Conservation (phyloP, 1,284 basidiomycete species). For the Moesziomyces globuligerus region DNA sequence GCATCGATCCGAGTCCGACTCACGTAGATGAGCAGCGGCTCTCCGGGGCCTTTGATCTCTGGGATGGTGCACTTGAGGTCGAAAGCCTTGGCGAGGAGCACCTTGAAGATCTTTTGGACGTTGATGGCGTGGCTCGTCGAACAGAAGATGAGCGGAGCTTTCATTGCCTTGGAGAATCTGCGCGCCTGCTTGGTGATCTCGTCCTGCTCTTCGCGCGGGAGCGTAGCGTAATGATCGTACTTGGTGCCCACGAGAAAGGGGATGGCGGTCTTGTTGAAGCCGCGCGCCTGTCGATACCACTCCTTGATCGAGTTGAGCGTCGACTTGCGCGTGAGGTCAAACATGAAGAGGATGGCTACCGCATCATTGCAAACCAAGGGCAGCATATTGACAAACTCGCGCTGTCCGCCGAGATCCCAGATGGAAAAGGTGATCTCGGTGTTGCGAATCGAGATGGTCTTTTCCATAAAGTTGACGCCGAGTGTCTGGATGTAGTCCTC, state of each 20-base stretch:
- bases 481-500: slow-evolving; percentile 99
- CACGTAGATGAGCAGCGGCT: slow-evolving; percentile 59
- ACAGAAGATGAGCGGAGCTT: slow-evolving; percentile 96
- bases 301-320: slow-evolving; percentile 98
- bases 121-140: slow-evolving; percentile 98
- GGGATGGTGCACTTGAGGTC: slow-evolving; percentile 62
- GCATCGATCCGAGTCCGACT: background rate
- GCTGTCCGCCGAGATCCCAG: slow-evolving; percentile 97
- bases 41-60: slow-evolving; percentile 55
- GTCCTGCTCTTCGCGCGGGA: slow-evolving; percentile 95
- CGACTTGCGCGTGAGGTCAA: slow-evolving; percentile 94
- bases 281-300: slow-evolving; percentile 97
- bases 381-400: slow-evolving; percentile 98
- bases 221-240: slow-evolving; percentile 94
- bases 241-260: slow-evolving; percentile 85
- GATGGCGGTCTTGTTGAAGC: slow-evolving; percentile 80
- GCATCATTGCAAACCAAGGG: slow-evolving; percentile 96
- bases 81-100: slow-evolving; percentile 68
- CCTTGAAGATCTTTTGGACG: slow-evolving; percentile 83
- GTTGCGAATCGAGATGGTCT: slow-evolving; percentile 94
- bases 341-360: slow-evolving; percentile 99
- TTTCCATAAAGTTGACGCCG: slow-evolving; percentile 97
- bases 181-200: slow-evolving; percentile 88
- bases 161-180: slow-evolving; percentile 97
- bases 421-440: slow-evolving; percentile 99